Base-by-base conservation (phyloP, 2,329 filamentous ascomycete genomes). In the Didymella segeticola region DNA sequence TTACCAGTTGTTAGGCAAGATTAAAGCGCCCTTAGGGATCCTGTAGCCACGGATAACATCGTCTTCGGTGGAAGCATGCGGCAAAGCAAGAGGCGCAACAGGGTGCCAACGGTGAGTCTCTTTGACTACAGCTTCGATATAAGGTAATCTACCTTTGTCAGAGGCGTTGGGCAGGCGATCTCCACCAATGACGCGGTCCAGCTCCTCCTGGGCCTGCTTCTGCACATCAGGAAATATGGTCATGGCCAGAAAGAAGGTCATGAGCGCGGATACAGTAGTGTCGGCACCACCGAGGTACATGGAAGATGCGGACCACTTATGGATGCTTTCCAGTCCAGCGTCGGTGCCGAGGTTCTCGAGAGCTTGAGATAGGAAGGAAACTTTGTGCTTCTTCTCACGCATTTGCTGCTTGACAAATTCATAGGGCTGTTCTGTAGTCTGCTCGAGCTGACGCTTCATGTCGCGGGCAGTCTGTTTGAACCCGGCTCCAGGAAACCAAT, bases 231-330 rank as follows among this genome's bases (percentile, higher is more conserved):
- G 79, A 30, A 80, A 82, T 7, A 82, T 69, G 14, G 76, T 78
- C 68, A 84, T 84, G 0, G 81, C 82, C 0, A 85, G 74, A 17
- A 82, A 74, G 62, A 85, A 84, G 0, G 60, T 68, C 41, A 69
- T 62, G 2, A 80, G 53, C 0, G 77, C 69, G 0, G 72, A 78
- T 1, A 79, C 75, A 1, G 75, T 82, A 2, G 73, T 79, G 2
- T 79, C 76, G 2, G 76, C 81, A n/a, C 77, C 79, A 3, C 72
- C 80, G 0, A 69, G 62, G 38, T 79, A 82, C 43, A 82, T 59
- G 0, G 77, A 74, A 7, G 70, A 63, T 0, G 79, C 75, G 0
- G 78, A 66, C 75, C 77, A 81, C 52, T 79, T 80, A 38, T 70
- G 67, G 11, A 70, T 67, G 8, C 53, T 56, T 46, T 74, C 74